Evolutionary conservation across 2,329 filamentous ascomycete genomes (phyloP).

Genomic region (Pyricularia pennisetigena): DNA sequence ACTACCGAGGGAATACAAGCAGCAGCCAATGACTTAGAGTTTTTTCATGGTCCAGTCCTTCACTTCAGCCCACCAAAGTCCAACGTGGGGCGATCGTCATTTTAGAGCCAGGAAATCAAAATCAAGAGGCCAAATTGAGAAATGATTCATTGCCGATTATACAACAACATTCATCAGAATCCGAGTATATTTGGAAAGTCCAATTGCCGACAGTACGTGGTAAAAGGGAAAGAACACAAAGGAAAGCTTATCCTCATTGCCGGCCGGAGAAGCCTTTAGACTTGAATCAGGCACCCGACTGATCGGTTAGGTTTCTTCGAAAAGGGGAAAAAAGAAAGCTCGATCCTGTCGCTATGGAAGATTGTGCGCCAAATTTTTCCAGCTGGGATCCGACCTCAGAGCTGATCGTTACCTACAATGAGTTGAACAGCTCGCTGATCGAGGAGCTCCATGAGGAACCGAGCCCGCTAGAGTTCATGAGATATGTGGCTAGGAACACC

Average conservation of each 20-base stretch:
- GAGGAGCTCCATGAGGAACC: slow-evolving; percentile 56
- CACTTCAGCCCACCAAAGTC: background rate
- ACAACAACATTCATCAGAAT: background rate
- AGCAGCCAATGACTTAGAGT: too few relatives aligned
- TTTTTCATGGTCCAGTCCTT: too few relatives aligned
- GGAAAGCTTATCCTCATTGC: background rate
- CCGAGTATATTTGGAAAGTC: background rate
- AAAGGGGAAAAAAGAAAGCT: background rate
- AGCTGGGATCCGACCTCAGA: slow-evolving; percentile 32
- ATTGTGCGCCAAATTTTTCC: background rate
- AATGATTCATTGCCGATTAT: background rate
- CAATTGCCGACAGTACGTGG: too few relatives aligned
- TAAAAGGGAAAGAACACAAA: background rate
- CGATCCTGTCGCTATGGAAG: background rate
- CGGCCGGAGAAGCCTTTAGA: background rate
- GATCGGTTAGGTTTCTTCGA: background rate
- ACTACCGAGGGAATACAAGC: too few relatives aligned
- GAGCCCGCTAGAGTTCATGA: slow-evolving; percentile 70
- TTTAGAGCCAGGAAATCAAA: background rate
- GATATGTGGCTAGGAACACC: slow-evolving; percentile 62
- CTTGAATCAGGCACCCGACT: background rate
- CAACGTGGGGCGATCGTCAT: background rate
- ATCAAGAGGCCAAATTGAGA: background rate
- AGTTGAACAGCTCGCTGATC: slow-evolving; percentile 54
- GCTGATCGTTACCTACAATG: slow-evolving; percentile 61